Evolutionary conservation across 2,329 filamentous ascomycete species (phyloP), one percentile per base, ranked within the genome.

Genomic region (Neurospora crassa): DNA sequence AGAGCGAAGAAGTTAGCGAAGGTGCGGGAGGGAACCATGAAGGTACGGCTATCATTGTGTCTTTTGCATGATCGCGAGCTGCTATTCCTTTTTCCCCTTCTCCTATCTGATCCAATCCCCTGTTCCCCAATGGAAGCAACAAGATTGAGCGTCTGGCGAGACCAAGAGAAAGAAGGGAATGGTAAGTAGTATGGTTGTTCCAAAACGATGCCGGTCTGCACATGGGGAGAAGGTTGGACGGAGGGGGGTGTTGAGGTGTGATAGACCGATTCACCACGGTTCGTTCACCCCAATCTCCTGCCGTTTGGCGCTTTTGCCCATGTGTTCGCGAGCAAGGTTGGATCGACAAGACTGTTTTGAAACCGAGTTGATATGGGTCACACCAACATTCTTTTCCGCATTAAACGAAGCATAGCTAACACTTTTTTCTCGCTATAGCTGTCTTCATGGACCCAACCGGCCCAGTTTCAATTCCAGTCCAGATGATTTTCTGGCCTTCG

Each of bases 1-100:
- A 87, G 77, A 89, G 89, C 1, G 82, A 88, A 71, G 53, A 63
- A 11, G 29, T 63, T 10, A 63, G 53, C 53, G 53, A 63, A 16
- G 53, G 82, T 85, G 68, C 87, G 91, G 76, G 86, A 91, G 74
- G 81, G 86, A 68, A 84, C 84, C 67, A 82, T 63, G 53, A 63
- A 63, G 53, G 53, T 63, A 63, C 53, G 53, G 53, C 53, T 63
- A 16, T 63, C 53, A 63, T 63, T 63, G 53, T 63, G 14, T 63
- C 53, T 63, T 63, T 63, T 63, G 53, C 53, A 63, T 63, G 53
- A 63, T 63, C 34, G 29, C 53, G 53, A 63, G 53, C 29, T 63
- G 5, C 43, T 6, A 18, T 63, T 7, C 47, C 47, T 59, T 34
- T 29, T 63, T 3, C 24, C 16, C 7, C 8, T 7, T 63, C 3